Conservation (phyloP, 2,329 filamentous ascomycete genomes). For the Fusarium mexicanum region DNA sequence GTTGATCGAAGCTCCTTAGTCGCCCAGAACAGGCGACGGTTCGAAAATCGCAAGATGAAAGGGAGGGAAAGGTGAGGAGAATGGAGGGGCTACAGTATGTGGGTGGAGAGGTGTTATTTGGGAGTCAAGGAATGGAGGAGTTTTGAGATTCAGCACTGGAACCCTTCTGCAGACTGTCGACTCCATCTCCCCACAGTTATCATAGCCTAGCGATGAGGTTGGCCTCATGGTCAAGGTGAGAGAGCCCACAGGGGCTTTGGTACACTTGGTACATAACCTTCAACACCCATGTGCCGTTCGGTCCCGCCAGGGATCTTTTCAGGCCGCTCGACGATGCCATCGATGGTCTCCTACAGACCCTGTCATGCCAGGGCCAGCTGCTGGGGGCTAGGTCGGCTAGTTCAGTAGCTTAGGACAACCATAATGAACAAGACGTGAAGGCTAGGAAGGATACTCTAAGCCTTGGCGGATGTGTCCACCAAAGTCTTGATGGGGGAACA, state of each 20-base stretch:
- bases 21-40: conserved; percentile 39
- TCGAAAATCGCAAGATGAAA: conserved; percentile 38
- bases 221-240: conserved; percentile 37
- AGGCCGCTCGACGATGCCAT: conserved; percentile 30
- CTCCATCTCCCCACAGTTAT: conserved; percentile 43
- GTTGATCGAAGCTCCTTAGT: conserved; percentile 44
- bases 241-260: conserved; percentile 20
- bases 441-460: conserved; percentile 27
- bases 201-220: conserved; percentile 34
- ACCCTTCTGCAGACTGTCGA: conserved; percentile 35
- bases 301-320: conserved; percentile 35
- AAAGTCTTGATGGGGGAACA: conserved; percentile 31
- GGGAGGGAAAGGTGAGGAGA: conserved; percentile 40
- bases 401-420: conserved; percentile 20
- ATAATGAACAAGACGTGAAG: conserved; percentile 36
- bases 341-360: conserved; percentile 26
- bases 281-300: conserved; percentile 35
- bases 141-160: conserved; percentile 39
- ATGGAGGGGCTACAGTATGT: conserved; percentile 43
- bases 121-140: conserved; percentile 40
- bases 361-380: conserved; percentile 21
- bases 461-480: conserved; percentile 39
- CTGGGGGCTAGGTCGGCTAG: conserved; percentile 25
- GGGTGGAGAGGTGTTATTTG: conserved; percentile 49
- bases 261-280: conserved; percentile 15